Evolutionary conservation across 345 rosid species (phyloP).

Genomic region (Arabidopsis arenosa): DNA sequence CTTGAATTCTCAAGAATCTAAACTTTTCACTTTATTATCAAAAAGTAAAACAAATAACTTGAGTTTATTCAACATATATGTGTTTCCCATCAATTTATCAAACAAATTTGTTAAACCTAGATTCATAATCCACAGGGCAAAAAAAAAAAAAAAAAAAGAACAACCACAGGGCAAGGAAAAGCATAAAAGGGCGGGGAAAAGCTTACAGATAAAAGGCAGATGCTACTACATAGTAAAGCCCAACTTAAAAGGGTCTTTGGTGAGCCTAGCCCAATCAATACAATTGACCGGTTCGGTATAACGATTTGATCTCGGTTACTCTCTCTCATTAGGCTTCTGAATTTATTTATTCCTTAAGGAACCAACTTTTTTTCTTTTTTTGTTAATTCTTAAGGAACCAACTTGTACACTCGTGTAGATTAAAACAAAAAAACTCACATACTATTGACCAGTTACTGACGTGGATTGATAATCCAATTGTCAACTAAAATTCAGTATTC

Average conservation of each 20-base stretch:
- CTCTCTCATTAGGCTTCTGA: background rate
- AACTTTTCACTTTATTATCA: too few species aligned
- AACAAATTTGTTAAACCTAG: background rate
- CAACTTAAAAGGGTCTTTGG: background rate
- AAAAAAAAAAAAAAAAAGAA: too few species aligned
- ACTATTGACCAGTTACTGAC: background rate
- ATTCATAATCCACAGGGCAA: background rate
- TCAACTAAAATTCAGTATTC: background rate
- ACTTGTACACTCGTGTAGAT: background rate
- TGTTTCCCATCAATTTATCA: background rate
- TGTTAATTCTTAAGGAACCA: background rate
- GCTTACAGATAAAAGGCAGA: background rate
- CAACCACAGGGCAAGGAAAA: slow-evolving; percentile 1
- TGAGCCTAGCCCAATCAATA: background rate
- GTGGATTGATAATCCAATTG: background rate
- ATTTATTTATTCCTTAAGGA: background rate
- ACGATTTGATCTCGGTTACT: slow-evolving; percentile 12
- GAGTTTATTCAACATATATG: background rate
- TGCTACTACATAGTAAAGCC: background rate
- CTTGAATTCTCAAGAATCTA: too few species aligned
- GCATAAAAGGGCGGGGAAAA: background rate
- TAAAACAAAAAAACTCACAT: background rate
- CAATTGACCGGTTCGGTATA: background rate
- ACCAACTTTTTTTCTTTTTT: too few species aligned
- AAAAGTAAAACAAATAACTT: too few species aligned